Evolutionary conservation across 305 asterid genomes (phyloP).

Genomic region (Galium porrigens): DNA sequence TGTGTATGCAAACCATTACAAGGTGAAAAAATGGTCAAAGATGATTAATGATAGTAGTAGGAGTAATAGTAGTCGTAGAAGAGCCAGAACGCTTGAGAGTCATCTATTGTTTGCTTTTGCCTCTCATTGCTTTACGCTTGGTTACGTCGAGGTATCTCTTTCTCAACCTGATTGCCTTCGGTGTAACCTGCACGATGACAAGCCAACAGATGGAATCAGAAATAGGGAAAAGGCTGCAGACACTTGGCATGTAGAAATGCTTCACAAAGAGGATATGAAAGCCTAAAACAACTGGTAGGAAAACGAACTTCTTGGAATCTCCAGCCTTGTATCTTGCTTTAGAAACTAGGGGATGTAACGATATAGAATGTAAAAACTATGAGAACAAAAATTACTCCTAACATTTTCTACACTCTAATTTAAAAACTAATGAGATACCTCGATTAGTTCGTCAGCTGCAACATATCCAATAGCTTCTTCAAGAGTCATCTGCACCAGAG

Average conservation of each 20-base stretch:
- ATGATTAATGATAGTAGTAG: background rate
- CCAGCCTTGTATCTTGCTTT: background rate
- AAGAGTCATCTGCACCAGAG: slow-evolving; percentile 52
- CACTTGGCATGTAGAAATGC: background rate
- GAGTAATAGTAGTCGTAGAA: background rate
- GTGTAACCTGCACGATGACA: slow-evolving; percentile 57
- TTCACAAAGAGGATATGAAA: background rate
- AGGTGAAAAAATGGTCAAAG: background rate
- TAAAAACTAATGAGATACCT: slow-evolving; percentile 32
- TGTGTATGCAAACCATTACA: background rate
- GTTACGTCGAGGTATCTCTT: slow-evolving; percentile 73
- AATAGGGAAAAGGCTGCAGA: background rate
- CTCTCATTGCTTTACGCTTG: slow-evolving; percentile 75
- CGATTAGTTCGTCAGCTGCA: slow-evolving; percentile 90
- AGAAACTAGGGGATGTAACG: background rate
- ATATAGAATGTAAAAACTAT: background rate
- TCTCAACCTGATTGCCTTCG: slow-evolving; percentile 68
- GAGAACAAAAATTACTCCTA: background rate
- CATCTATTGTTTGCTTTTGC: slow-evolving; percentile 48
- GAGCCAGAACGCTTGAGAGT: background rate
- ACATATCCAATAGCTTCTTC: slow-evolving; percentile 98
- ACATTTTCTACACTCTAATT: background rate
- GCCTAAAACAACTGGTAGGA: background rate
- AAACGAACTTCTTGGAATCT: background rate
- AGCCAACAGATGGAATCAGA: background rate